Evolutionary conservation across 169 alveolate genomes (phyloP).

Genomic region (Plasmodium fragile): DNA sequence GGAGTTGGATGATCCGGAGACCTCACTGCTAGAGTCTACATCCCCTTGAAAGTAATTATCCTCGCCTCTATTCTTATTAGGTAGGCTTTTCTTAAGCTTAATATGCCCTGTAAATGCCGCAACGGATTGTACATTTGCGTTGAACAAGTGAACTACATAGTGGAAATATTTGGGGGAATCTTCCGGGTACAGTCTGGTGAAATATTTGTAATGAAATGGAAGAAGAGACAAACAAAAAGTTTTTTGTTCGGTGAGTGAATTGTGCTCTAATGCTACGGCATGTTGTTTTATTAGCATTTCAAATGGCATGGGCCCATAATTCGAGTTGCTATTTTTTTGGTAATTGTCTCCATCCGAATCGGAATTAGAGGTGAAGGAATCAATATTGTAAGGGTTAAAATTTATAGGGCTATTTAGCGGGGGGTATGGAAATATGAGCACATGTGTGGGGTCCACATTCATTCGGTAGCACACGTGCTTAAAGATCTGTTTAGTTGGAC

Average conservation of each 20-base stretch:
- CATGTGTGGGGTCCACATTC: slow-evolving; percentile 86
- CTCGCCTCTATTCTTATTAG: not conserved
- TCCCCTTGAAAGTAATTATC: not conserved
- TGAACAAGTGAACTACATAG: slow-evolving; percentile 63
- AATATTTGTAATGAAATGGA: slow-evolving; percentile 75
- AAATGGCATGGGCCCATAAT: slow-evolving; percentile 38
- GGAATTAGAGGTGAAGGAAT: slow-evolving; percentile 48
- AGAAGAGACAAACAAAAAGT: slow-evolving; percentile 65
- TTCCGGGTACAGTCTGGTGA: slow-evolving; percentile 41
- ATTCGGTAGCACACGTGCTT: slow-evolving; percentile 84
- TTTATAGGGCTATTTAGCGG: slow-evolving; percentile 77
- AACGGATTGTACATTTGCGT: slow-evolving; percentile 73
- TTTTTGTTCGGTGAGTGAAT: slow-evolving; percentile 51
- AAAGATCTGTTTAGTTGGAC: slow-evolving; percentile 84
- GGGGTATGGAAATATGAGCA: slow-evolving; percentile 78
- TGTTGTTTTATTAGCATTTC: slow-evolving; percentile 68
- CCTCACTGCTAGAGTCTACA: slow-evolving; percentile 10
- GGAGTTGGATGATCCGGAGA: slow-evolving; percentile 14
- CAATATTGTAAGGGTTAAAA: slow-evolving; percentile 69
- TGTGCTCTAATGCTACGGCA: slow-evolving; percentile 51
- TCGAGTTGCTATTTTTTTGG: not conserved
- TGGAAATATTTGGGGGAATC: slow-evolving; percentile 56
- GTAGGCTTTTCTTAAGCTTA: slow-evolving; percentile 5
- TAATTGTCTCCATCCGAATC: slow-evolving; percentile 26
- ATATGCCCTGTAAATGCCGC: slow-evolving; percentile 76